Base-by-base conservation (phyloP, 2,329 filamentous ascomycete species). In the Apiospora koreana region DNA sequence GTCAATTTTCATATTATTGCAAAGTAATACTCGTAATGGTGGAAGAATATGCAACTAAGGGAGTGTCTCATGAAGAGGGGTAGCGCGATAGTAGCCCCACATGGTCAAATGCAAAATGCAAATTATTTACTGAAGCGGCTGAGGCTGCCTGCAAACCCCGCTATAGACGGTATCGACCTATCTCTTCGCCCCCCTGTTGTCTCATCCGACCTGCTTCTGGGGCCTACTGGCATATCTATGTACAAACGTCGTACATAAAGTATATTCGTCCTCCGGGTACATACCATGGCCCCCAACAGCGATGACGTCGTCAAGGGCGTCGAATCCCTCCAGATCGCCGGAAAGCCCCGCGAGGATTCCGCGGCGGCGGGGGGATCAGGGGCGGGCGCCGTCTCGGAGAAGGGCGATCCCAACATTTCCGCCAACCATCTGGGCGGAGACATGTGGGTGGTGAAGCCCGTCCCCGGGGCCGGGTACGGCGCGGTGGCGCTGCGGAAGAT, bases 401-500 rank as follows among this genome's bases (percentile, higher is more conserved):
- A 66, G 64, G 64, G 38, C 23, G 64, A 42, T 18, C 64, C 14
- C 64, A 45, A 9, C 23, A 42, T 66, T 14, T 42, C 38, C 64
- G 64, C 38, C 64, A 66, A 66, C 38, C 42, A 25, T 5, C 18
- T 45, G 64, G 64, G 66, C 66, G 66, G 66, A 7, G 66, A 68
- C 21, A 48, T 69, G 21, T 69, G 31, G 58, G 45, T 50, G 25
- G 43, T 69, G 31, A 48, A 66, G 58, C 58, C 54, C 14, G 68
- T 69, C 31, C 68, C 68, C 1, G 58, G 58, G 48, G 74, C 74
- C 69, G 76, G 76, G 16, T 70, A 75, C 16, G 76, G 76, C 16
- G 75, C 75, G 68, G 75, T 77, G 58, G 75, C 76, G 23, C 72
- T 69, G 48, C 46, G 38, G 3, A 65, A 70, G 45, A 77, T 77